Base-by-base conservation (phyloP, 2,329 filamentous ascomycete species). In the Gnomoniopsis sp. region DNA sequence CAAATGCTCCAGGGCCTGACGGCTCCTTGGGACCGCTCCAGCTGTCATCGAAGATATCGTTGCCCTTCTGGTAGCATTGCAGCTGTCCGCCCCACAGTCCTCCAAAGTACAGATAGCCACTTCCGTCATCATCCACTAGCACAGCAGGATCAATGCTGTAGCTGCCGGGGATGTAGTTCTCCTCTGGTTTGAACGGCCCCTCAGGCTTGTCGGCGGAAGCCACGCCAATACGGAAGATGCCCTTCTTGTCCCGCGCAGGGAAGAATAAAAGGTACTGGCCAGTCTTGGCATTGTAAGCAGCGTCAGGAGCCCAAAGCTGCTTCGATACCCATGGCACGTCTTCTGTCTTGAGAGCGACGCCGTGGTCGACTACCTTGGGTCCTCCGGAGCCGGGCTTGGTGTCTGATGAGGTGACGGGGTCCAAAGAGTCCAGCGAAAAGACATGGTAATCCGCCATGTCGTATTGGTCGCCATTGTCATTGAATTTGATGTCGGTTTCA, bases 361-460 rank as follows among this genome's bases (percentile, higher is more conserved):
- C 89, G 74, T 92, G 89, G 75, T 92, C 89, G 21, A 80, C 86
- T 2, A 91, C 87, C 19, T 78, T 76, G 61, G 53, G 30, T 3
- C n/a, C 26, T 15, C 30, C 14, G 30, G 44, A 38, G 30, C 30
- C n/a, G 33, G 21, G 21, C 26, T 48, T 41, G 15, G 53, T 34
- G 30, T n/a, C 36, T n/a, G 47, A 21, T 15, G 3, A 30, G 23
- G 79, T 80, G 23, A 84, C 75, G 1, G 79, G 76, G 57, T 84
- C 80, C 59, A 84, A 73, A 30, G 75, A 77, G 12, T 71, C 65
- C 26, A 74, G 75, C 64, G 83, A 87, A 73, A 92, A 87, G 70
- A 93, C 89, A 72, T 92, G 89, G 79, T 93, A 93, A 77, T 93
- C 89, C 57, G 76, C 80, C 89, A 92, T 93, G 76, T 91, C 89